Base-by-base conservation (phyloP, 345 rosid species). In the Toxicodendron radicans region DNA sequence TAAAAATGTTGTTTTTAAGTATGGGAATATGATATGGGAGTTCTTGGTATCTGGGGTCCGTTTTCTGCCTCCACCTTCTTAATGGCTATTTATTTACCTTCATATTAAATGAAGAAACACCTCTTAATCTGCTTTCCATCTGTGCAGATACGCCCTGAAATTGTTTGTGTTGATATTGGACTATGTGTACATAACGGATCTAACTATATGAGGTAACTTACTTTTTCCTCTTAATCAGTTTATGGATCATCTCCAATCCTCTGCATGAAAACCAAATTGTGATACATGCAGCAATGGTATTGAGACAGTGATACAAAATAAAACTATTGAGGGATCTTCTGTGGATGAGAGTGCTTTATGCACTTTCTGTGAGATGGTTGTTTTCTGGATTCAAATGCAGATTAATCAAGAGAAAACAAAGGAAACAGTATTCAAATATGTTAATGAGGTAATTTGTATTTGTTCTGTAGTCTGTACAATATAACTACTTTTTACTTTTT, bases 371-470 rank as follows among this genome's bases (percentile, higher is more conserved):
- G 87, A 84, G 85, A 85, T 81, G 86, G 71, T 81, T 9, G 85
- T 81, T 61, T 76, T 79, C 70, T 82, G 90, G 89, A 75, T 85
- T 73, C 89, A 89, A 71, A 73, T 79, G 63, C 85, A 82, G 79
- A 84, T 87, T 27, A 75, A 82, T 57, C 84, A 87, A 64, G 78
- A 89, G 72, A 75, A 74, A 73, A 77, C 88, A n/a, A 83, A 82
- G 81, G 89, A 83, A 38, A 72, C 38, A 24, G 59, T 82, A 52
- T 74, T 87, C 73, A 76, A 75, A 73, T 83, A 82, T 63, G 83
- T 81, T 5, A 58, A 78, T 64, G 75, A 84, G 90, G 92, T 88
- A 57, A 46, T 54, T 64, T 27, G 64, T 72, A n/a, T 51, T 46
- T 46, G 51, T 2, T 46, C 10, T 46, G 48, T 43, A 46, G 1